Evolutionary conservation across 2,329 filamentous ascomycete genomes (phyloP).

Genomic region (Chaetothyriales sp.): DNA sequence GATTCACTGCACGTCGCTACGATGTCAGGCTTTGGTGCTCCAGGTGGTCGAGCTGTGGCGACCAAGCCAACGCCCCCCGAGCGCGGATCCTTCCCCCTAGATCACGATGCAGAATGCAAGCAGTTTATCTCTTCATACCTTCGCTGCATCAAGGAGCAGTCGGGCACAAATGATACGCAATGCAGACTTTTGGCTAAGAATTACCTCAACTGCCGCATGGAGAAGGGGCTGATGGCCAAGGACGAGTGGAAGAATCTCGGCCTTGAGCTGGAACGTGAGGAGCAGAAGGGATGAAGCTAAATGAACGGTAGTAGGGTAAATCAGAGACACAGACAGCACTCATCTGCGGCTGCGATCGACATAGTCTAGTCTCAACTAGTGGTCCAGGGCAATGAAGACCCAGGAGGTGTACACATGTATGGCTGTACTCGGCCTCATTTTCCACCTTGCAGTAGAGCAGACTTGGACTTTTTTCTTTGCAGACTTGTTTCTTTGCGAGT

Average conservation of each 20-base stretch:
- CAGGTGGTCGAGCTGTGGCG: slow-evolving; percentile 48
- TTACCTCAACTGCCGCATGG: slow-evolving; percentile 88
- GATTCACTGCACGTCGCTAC: not conserved
- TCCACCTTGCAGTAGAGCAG: too few species aligned
- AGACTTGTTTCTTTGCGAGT: too few species aligned
- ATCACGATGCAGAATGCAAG: slow-evolving; percentile 94
- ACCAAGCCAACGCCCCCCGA: slow-evolving; percentile 64
- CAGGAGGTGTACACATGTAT: not conserved
- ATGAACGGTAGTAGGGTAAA: not conserved
- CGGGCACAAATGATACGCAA: slow-evolving; percentile 73
- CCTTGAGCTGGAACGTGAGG: slow-evolving; percentile 33
- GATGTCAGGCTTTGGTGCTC: slow-evolving; percentile 47
- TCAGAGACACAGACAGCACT: not conserved
- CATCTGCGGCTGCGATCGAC: not conserved
- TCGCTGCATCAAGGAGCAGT: slow-evolving; percentile 50
- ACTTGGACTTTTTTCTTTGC: too few species aligned
- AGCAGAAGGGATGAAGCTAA: not conserved
- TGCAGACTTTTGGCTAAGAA: slow-evolving; percentile 76
- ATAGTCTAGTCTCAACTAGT: not conserved
- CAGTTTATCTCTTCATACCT: slow-evolving; percentile 74
- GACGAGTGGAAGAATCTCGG: slow-evolving; percentile 93
- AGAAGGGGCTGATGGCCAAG: slow-evolving; percentile 86
- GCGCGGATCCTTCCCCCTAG: slow-evolving; percentile 86
- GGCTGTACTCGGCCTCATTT: not conserved
- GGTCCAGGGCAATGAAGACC: not conserved